A percentile compares a stretch with the other conserved stretches of the same genome.
These are phyloP conservation scores for Ascobolus immersus DNA, from an alignment of 495 filamentous ascomycete genomes.

Conservation along the genomic window DNA sequence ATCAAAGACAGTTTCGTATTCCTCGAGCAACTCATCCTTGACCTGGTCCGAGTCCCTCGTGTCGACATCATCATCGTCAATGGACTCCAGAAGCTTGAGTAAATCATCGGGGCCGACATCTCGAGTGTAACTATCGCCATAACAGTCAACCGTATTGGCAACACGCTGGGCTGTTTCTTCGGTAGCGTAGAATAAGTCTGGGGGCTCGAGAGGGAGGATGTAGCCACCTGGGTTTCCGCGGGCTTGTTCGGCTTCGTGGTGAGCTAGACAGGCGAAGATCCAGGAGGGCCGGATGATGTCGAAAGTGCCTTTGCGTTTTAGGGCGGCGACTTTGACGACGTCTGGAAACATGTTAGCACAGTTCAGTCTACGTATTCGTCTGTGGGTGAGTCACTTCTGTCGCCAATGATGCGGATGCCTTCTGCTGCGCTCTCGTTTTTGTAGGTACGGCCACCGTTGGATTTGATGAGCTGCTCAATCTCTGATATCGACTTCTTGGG, in stretches of 20 bases:
- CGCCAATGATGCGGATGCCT: slow-evolving; percentile 46
- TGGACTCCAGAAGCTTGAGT: slow-evolving; percentile 25
- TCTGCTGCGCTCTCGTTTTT: slow-evolving; percentile 39
- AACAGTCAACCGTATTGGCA: slow-evolving; percentile 39
- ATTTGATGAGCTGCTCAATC: slow-evolving; percentile 67
- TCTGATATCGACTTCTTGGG: slow-evolving; percentile 44
- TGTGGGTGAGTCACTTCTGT: slow-evolving; percentile 30
- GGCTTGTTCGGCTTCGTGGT: slow-evolving; percentile 16
- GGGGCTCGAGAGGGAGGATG: slow-evolving; percentile 8
- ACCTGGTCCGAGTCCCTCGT: slow-evolving; percentile 12
- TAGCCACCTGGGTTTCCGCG: slow-evolving; percentile 13
- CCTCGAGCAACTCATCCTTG: slow-evolving; percentile 1
- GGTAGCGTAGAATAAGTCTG: slow-evolving; percentile 15
- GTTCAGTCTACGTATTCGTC: not conserved
- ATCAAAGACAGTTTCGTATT: slow-evolving; percentile 18
- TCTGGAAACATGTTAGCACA: slow-evolving; percentile 16
- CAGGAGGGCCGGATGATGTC: slow-evolving; percentile 60
- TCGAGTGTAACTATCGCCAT: slow-evolving; percentile 59
- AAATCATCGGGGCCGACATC: slow-evolving; percentile 44
- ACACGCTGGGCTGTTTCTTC: slow-evolving; percentile 22
- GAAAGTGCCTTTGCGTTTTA: slow-evolving; percentile 40
- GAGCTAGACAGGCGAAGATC: slow-evolving; percentile 46
- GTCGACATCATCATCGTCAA: slow-evolving; percentile 16
- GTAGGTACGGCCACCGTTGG: slow-evolving; percentile 59
- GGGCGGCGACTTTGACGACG: slow-evolving; percentile 61